These are phyloP conservation scores for Prunus mongolica DNA, from an alignment of 306 rosid genomes.

Conservation along the genomic window DNA sequence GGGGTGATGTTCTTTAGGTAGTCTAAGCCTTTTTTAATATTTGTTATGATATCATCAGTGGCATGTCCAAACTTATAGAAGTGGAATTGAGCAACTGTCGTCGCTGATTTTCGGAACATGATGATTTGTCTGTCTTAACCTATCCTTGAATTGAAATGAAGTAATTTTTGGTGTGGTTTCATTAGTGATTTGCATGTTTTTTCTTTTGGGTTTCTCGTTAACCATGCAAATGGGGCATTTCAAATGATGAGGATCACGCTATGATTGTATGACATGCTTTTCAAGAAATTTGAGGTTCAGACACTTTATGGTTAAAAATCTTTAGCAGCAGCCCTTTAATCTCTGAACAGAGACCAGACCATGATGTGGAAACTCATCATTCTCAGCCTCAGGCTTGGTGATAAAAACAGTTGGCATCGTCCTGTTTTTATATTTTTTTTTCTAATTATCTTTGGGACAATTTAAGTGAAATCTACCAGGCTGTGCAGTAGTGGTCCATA, in stretches of 20 bases:
- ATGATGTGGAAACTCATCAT: not conserved
- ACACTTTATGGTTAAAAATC: too few relatives aligned
- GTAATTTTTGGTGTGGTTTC: not conserved
- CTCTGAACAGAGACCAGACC: too few relatives aligned
- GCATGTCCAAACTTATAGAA: not conserved
- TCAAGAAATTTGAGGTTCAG: too few relatives aligned
- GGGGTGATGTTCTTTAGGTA: slow-evolving; percentile 4
- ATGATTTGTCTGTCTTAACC: not conserved
- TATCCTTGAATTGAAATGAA: not conserved
- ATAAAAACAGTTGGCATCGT: not conserved
- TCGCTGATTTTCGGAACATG: not conserved
- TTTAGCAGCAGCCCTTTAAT: too few relatives aligned
- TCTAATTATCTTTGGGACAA: not conserved
- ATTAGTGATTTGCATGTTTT: not conserved
- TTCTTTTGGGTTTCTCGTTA: too few relatives aligned
- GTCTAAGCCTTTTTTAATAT: not conserved
- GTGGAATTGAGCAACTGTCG: not conserved
- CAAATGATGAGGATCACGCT: too few relatives aligned
- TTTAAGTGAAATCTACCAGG: not conserved
- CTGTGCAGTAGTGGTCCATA: not conserved
- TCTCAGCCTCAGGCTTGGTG: not conserved
- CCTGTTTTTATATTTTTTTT: not conserved
- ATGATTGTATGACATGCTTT: too few relatives aligned
- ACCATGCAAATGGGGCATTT: too few relatives aligned
- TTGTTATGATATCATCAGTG: not conserved